Evolutionary conservation across 208 protist species (phyloP), one percentile per base, ranked within the genome.

Genomic region (Herpetomonas tarakana): DNA sequence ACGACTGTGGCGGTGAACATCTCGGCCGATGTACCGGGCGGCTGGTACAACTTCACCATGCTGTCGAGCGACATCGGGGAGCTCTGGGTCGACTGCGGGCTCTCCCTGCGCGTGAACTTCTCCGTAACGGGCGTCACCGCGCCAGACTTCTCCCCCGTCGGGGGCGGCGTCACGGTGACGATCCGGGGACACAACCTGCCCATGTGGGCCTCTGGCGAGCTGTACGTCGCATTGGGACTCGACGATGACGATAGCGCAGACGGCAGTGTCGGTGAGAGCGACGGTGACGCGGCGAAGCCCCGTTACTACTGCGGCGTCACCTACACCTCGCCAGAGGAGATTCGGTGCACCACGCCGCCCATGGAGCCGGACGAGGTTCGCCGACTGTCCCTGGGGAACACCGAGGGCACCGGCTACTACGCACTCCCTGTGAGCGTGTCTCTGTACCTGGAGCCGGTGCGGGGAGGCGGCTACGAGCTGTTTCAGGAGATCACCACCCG

Each of bases 101-200:
- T 81, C 3, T 68, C 75, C 7, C 30, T 81, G 19, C 69, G 62
- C 28, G 56, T 81, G 0, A 14, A 6, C 4, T 44, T 62, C 3
- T 46, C 54, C 16, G 67, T 73, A 52, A 71, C 52, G 31, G 56
- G 60, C 19, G 62, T 81, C 44, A 68, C 29, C 11, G 58, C 58
- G 22, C 19, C 75, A 1, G 65, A 76, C 68, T 58, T 69, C 28
- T 61, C 66, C 2, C 57, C 58, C 2, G 52, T 68, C 4, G 47
- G 21, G 3, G 76, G 76, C 14, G 67, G 67, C 3, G 68, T 65
- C 18, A 45, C 28, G 30, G 45, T 82, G 44, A 49, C 38, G 11
- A 65, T 82, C 1, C 62, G 62, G 29, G 76, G 76, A 21, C 57
- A 45, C 21, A 77, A 81, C 62, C 46, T 81, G 25, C 75, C 75